Percentiles rank a stretch among this genome's conserved stretches.
Evolutionary conservation across 257 asterid species (phyloP).

Genomic region (Linaria vulgaris): DNA sequence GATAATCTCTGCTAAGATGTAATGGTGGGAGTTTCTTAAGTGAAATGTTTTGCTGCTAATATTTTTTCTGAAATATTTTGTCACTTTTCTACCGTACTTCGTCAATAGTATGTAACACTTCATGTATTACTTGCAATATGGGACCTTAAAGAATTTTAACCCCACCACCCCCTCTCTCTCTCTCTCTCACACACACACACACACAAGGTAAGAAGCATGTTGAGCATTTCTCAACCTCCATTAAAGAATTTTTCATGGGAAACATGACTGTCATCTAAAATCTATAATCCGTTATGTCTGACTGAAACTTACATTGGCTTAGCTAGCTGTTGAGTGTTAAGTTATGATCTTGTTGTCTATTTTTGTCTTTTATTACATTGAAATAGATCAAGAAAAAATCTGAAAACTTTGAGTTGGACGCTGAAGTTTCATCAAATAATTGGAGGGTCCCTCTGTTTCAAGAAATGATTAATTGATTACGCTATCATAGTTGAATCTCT

Average conservation of each 20-base stretch:
- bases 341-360: constrained; percentile 1
- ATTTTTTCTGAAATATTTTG: not conserved
- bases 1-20: not conserved
- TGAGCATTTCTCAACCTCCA: constrained; percentile 56
- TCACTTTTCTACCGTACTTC: too few relatives aligned
- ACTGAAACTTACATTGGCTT: not conserved
- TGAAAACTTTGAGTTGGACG: not conserved
- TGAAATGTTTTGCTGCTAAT: not conserved
- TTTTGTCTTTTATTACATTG: not conserved
- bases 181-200: not conserved
- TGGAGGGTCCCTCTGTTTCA: too few relatives aligned
- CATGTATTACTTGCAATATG: too few relatives aligned
- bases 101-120: too few relatives aligned
- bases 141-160: not conserved
- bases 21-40: not conserved
- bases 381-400: not conserved
- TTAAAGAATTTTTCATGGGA: not conserved
- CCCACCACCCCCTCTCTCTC: not conserved
- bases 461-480: not conserved
- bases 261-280: not conserved
- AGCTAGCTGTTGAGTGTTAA: too few relatives aligned
- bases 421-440: too few relatives aligned
- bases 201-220: constrained; percentile 30
- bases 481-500: not conserved
- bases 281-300: not conserved